Evolutionary conservation across 805 yeast genomes (phyloP).

Genomic region (Brettanomyces anomalus): DNA sequence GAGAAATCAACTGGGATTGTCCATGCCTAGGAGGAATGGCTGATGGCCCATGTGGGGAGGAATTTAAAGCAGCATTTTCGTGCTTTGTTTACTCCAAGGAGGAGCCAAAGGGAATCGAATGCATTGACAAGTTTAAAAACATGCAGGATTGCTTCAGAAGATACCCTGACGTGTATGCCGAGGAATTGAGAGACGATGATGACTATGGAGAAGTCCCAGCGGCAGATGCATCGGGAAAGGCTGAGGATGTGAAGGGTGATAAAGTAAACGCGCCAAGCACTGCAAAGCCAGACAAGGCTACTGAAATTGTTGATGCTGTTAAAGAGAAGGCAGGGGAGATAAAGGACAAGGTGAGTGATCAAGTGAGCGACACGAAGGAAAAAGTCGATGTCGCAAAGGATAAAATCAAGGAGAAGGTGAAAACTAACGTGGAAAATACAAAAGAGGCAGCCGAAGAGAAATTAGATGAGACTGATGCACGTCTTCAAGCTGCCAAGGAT

Average conservation of each 20-base stretch:
- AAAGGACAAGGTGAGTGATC: constrained; percentile 2
- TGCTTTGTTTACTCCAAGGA: constrained; percentile 91
- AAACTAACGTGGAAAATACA: neutral
- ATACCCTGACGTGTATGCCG: constrained; percentile 90
- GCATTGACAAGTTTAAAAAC: constrained; percentile 78
- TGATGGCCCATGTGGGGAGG: constrained; percentile 95
- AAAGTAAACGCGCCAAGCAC: constrained; percentile 4
- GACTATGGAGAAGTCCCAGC: constrained; percentile 25
- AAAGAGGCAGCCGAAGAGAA: neutral
- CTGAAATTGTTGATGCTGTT: constrained; percentile 11
- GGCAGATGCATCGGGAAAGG: constrained; percentile 1
- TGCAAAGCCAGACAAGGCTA: constrained; percentile 8
- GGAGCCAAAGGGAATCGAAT: constrained; percentile 95
- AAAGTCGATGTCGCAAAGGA: constrained; percentile 1
- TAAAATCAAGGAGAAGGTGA: neutral
- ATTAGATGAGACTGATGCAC: neutral
- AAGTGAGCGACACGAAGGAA: constrained; percentile 1
- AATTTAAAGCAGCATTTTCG: constrained; percentile 87
- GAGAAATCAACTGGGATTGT: constrained; percentile 99
- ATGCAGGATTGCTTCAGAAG: constrained; percentile 94
- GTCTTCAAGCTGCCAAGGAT: neutral
- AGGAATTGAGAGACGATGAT: constrained; percentile 78
- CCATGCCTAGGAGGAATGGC: constrained; percentile 99
- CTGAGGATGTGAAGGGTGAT: constrained; percentile 3
- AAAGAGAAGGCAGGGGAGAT: constrained; percentile 8